Conservation (phyloP, 1,284 basidiomycete genomes). For the Inonotus hispidus region DNA sequence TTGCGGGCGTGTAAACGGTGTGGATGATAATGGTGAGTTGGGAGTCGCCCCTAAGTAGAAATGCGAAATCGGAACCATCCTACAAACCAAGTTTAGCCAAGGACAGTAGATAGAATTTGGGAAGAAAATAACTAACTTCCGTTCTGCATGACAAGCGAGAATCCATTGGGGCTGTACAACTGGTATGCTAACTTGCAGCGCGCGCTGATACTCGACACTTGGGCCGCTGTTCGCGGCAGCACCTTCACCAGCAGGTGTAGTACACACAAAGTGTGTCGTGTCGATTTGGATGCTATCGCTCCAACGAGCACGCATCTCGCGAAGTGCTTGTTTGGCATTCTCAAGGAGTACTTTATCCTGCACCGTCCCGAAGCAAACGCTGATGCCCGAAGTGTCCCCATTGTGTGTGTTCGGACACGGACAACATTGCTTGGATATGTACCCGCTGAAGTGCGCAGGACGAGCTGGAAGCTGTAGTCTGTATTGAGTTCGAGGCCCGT, state of each 20-base stretch:
- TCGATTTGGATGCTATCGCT: conserved; percentile 93
- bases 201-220: conserved; percentile 85
- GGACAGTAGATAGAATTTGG: neutral
- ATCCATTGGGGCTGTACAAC: conserved; percentile 91
- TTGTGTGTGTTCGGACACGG: conserved; percentile 83
- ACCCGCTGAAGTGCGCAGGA: conserved; percentile 86
- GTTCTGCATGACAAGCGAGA: conserved; percentile 76
- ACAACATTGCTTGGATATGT: conserved; percentile 81
- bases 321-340: conserved; percentile 70
- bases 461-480: conserved; percentile 88
- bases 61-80: conserved; percentile 81
- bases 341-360: conserved; percentile 71
- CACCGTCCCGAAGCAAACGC: conserved; percentile 87
- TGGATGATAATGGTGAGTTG: conserved; percentile 37
- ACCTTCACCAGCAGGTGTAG: conserved; percentile 70
- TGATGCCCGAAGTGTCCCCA: conserved; percentile 90
- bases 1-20: conserved; percentile 50
- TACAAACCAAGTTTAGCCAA: conserved; percentile 27
- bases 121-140: conserved; percentile 48
- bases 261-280: conserved; percentile 95
- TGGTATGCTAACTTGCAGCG: conserved; percentile 84
- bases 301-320: conserved; percentile 83
- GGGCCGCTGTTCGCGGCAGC: conserved; percentile 59
- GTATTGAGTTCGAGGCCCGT: conserved; percentile 85
- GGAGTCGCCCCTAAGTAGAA: conserved; percentile 74